Percentiles rank a stretch among this genome's conserved stretches.
Evolutionary conservation across 176 grass and related monocot genomes (phyloP).

Genomic region (Eragrostis nindensis): DNA sequence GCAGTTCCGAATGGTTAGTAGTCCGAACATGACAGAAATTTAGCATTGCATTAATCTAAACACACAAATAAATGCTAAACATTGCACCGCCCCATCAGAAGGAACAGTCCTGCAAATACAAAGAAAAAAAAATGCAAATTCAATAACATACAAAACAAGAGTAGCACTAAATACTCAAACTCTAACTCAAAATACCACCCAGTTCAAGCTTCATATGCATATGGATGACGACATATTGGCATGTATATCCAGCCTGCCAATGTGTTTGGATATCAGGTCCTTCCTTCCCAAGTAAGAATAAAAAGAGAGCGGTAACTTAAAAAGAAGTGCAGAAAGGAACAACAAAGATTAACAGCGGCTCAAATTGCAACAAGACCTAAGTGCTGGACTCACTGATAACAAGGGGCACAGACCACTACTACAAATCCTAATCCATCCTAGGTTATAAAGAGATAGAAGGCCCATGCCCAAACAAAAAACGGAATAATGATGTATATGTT

Average conservation of each 20-base stretch:
- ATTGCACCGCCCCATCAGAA: conserved; percentile 43
- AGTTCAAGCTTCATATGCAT: conserved; percentile 43
- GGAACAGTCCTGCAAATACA: conserved; percentile 57
- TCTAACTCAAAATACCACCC: conserved; percentile 46
- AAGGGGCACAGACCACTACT: too few relatives aligned
- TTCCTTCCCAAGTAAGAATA: background rate
- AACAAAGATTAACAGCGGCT: too few relatives aligned
- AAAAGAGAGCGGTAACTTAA: background rate
- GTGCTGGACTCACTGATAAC: too few relatives aligned
- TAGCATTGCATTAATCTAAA: conserved; percentile 12
- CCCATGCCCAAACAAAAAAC: too few relatives aligned
- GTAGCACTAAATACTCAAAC: background rate
- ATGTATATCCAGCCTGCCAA: conserved; percentile 53
- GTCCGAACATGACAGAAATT: background rate
- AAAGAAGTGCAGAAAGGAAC: background rate
- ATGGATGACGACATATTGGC: conserved; percentile 29
- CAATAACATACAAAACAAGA: conserved; percentile 37
- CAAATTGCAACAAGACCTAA: too few relatives aligned
- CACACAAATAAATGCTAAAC: conserved; percentile 24
- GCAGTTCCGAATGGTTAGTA: conserved; percentile 28
- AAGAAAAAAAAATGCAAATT: conserved; percentile 35
- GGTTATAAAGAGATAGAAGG: too few relatives aligned
- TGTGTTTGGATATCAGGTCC: conserved; percentile 46
- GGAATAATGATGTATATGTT: too few relatives aligned
- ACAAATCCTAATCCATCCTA: too few relatives aligned